phyloP scores from a whole-genome alignment of 345 rosid genomes.

The Citrus australasica region DNA sequence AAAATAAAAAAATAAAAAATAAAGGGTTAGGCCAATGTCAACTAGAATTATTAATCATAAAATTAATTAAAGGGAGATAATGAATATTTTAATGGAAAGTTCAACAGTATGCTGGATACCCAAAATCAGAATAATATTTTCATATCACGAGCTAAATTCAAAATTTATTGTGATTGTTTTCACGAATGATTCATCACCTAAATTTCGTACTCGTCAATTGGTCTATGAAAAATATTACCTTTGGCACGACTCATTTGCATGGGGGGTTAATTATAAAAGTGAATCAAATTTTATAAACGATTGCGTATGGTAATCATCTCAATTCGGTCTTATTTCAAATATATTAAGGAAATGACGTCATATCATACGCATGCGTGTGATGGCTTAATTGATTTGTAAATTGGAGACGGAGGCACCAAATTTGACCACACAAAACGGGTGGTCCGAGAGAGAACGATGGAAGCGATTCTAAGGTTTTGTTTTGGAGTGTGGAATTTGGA shows the following conservation, averaged over 20 bases:
- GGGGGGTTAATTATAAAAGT: background rate
- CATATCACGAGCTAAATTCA: background rate
- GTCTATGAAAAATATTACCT: background rate
- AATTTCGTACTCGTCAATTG: background rate
- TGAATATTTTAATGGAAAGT: background rate
- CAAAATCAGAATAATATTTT: background rate
- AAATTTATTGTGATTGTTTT: background rate
- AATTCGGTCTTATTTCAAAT: background rate
- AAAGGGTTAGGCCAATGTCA: background rate
- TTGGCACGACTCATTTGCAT: background rate
- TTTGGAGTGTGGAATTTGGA: background rate
- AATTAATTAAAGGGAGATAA: background rate
- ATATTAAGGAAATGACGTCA: background rate
- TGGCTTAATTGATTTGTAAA: background rate
- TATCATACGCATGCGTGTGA: background rate
- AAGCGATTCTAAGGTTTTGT: background rate
- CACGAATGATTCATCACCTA: background rate
- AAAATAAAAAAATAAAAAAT: too few species aligned
- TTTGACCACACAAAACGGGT: conserved; percentile 8
- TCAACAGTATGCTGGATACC: too few species aligned
- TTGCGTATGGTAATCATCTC: background rate
- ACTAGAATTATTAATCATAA: background rate
- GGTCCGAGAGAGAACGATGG: background rate
- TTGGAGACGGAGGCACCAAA: conserved; percentile 18
- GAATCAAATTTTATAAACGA: background rate